Evolutionary conservation across 768 basidiomycete species (phyloP).

Genomic region (Fomitopsis serialis): DNA sequence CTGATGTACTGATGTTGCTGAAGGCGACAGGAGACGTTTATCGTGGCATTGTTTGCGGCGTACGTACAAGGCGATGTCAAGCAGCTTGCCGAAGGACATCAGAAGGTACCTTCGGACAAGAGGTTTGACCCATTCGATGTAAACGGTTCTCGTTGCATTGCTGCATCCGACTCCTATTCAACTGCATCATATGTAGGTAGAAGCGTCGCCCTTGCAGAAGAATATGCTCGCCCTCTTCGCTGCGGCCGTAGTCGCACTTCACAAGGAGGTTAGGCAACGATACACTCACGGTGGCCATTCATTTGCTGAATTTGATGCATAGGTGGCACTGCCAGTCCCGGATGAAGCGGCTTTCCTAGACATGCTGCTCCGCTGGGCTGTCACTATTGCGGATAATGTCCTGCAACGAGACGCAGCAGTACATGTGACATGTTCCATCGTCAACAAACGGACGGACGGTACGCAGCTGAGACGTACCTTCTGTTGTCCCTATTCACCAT

Average conservation of each 20-base stretch:
- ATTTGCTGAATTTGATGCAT: constrained; percentile 2
- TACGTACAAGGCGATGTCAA: constrained; percentile 50
- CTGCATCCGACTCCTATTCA: background rate
- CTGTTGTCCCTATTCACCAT: constrained; percentile 1
- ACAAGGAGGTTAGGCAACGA: constrained; percentile 51
- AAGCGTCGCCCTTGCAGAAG: constrained; percentile 44
- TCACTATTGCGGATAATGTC: constrained; percentile 39
- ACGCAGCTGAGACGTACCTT: constrained; percentile 11
- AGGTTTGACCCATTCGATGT: constrained; percentile 52
- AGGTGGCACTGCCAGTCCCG: constrained; percentile 51
- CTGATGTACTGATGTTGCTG: background rate
- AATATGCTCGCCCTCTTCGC: constrained; percentile 65
- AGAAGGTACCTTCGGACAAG: constrained; percentile 35
- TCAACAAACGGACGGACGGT: constrained; percentile 80
- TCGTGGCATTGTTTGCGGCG: constrained; percentile 44
- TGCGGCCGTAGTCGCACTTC: constrained; percentile 57
- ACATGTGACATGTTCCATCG: constrained; percentile 55
- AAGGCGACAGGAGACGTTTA: constrained; percentile 65
- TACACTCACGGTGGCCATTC: background rate
- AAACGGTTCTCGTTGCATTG: constrained; percentile 5
- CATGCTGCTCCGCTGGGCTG: constrained; percentile 54
- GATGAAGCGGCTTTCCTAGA: constrained; percentile 48
- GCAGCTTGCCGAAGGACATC: constrained; percentile 50
- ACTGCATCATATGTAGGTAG: constrained; percentile 27
- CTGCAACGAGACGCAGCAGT: constrained; percentile 52